Conservation (phyloP, 257 asterid species). For the Galeopsis tetrahit region DNA sequence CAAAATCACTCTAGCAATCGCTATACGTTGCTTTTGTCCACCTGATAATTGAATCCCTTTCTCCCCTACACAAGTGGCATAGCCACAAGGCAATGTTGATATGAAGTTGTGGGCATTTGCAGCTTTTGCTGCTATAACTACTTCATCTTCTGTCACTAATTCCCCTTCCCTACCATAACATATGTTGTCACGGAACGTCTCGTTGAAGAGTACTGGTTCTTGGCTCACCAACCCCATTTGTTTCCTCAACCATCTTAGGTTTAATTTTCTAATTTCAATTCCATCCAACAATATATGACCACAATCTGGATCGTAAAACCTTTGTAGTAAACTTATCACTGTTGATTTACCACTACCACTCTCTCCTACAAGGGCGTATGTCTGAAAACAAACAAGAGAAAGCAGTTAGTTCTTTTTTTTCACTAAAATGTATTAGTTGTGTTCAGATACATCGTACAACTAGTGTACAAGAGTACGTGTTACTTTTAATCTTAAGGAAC, state of each 20-base stretch:
- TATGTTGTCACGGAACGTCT: constrained; percentile 51
- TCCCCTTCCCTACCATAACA: constrained; percentile 43
- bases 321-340: constrained; percentile 47
- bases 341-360: constrained; percentile 70
- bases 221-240: constrained; percentile 63
- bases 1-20: constrained; percentile 51
- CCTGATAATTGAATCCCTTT: constrained; percentile 54
- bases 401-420: too few species aligned
- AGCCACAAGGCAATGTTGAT: constrained; percentile 45
- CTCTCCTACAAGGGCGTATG: constrained; percentile 55
- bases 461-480: too few species aligned
- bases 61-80: constrained; percentile 54
- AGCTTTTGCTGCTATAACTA: constrained; percentile 42
- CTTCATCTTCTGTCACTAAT: constrained; percentile 42
- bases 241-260: constrained; percentile 51
- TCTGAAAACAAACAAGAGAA: constrained; percentile 29
- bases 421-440: too few species aligned
- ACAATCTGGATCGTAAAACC: constrained; percentile 50
- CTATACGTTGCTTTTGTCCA: constrained; percentile 61
- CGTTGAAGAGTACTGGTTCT: constrained; percentile 53
- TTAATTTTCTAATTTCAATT: constrained; percentile 33
- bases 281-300: constrained; percentile 47
- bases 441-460: too few species aligned
- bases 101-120: constrained; percentile 56
- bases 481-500: too few species aligned